Evolutionary conservation across 1,284 basidiomycete species (phyloP), one percentile per base, ranked within the genome.

Genomic region (Athelia psychrophila): DNA sequence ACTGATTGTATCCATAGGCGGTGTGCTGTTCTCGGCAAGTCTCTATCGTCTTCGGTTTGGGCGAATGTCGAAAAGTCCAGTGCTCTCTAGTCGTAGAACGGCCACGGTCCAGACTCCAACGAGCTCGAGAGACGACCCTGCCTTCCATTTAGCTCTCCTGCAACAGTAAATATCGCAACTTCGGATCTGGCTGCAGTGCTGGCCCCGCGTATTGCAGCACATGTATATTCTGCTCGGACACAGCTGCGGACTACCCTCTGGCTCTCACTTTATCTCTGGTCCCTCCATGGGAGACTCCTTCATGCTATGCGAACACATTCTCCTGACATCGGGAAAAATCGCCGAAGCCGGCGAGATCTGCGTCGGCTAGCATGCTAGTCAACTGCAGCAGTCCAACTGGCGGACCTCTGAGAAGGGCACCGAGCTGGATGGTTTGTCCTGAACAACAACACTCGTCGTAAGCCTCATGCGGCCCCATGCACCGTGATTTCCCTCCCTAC

Each of bases 231-330:
- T n/a, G n/a, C n/a, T n/a, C n/a, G n/a, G n/a, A n/a, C n/a, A n/a
- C 44, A 71, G 69, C 25, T 71, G 66, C 49, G 70, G 71, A 0
- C 58, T 74, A 66, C 72, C 75, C 16, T 65, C 73, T 2, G 76
- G 75, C 24, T 77, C 75, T 19, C 66, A 75, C 23, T 60, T 78
- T 16, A 66, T 78, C 20, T 77, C 75, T 1, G 76, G 76, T 15
- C 75, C 76, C 22, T 74, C 73, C 10, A 77, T 78, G 76, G 75
- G 77, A 56, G 69, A 73, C 52, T 64, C 62, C 57, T 74, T 72
- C 51, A 74, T 78, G 71, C 68, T 78, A 12, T 70, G 68, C 55
- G 76, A 78, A 60, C 76, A 78, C 51, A 75, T 73, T 1, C 68
- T 77, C 5, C 59, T 78, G 23, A 71, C 74, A 2, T 78, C 75